Evolutionary conservation across 2,329 filamentous ascomycete genomes (phyloP), one percentile per base, ranked within the genome.

Genomic region (Tricladium varicosporioides): DNA sequence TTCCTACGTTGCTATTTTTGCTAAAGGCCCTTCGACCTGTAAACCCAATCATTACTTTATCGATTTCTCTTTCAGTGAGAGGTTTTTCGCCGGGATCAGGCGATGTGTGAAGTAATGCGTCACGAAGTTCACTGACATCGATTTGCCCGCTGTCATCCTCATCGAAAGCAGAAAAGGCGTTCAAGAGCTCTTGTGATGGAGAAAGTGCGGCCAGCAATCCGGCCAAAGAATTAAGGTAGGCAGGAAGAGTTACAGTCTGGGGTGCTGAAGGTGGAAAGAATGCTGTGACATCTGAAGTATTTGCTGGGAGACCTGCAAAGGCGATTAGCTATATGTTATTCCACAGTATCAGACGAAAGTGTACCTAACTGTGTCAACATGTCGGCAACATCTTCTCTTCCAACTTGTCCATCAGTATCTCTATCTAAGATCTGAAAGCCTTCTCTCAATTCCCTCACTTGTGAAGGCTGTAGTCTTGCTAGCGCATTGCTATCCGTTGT

Each of bases 111-210:
- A 97, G 74, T 46, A 99, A 73, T 0, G 93, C 91, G 65, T 94
- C 90, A 47, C 89, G 85, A 60, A 99, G 75, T 72, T 96, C 91
- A 0, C 77, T 81, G 16, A 96, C 76, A 69, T 97, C 92, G 42
- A 97, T 85, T 73, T 97, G 92, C 2, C 94, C 94, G 67, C 89
- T 94, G 71, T 99, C 94, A 61, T 96, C 92, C 60, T 96, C 90
- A 69, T 99, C 94, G 70, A 97, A 97, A 0, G 94, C 94, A 1
- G 91, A 91, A 65, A 99, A 93, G 0, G 94, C 94, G 1, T 92
- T 93, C 16, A 91, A 77, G 9, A 99, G 81, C 70, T 99, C 94
- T 14, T 85, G 81, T 18, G 85, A 83, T 0, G 89, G 86, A 0
- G 91, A 95, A 15, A 97, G 78, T 0, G 86, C 82, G 1, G 85